These are phyloP conservation scores for Colletotrichum tropicicola DNA, from an alignment of 2,329 filamentous ascomycete species.

Conservation along the genomic window DNA sequence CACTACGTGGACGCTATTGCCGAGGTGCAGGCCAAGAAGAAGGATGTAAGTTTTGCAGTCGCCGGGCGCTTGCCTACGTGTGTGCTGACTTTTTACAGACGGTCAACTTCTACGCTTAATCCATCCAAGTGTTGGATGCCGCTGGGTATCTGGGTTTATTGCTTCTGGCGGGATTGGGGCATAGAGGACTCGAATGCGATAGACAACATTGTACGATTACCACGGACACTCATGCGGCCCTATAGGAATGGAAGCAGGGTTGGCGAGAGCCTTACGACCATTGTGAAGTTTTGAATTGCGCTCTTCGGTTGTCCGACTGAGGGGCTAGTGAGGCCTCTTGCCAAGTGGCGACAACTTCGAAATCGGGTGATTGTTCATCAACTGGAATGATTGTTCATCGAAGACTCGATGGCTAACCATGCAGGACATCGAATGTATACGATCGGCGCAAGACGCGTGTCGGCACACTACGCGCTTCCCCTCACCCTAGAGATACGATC, in stretches of 20 bases:
- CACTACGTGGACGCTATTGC: slow-evolving; percentile 98
- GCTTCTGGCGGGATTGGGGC: slow-evolving; percentile 27
- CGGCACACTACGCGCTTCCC: not conserved
- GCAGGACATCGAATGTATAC: not conserved
- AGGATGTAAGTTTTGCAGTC: slow-evolving; percentile 68
- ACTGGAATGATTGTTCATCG: not conserved
- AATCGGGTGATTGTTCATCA: not conserved
- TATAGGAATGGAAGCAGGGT: slow-evolving; percentile 29
- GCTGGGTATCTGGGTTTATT: slow-evolving; percentile 22
- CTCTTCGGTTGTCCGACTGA: not conserved
- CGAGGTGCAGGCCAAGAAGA: slow-evolving; percentile 96
- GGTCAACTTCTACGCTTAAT: slow-evolving; percentile 65
- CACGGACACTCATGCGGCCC: slow-evolving; percentile 27
- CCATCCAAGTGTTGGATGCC: slow-evolving; percentile 9
- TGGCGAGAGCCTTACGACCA: not conserved
- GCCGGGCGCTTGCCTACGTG: not conserved
- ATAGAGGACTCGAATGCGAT: slow-evolving; percentile 30
- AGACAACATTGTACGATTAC: slow-evolving; percentile 32
- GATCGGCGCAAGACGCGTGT: not conserved
- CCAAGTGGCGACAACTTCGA: slow-evolving; percentile 14
- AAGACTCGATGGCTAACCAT: not conserved
- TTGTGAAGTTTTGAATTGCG: not conserved
- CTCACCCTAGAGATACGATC: not conserved
- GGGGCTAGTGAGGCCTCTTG: slow-evolving; percentile 12
- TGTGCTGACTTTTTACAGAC: slow-evolving; percentile 51